A percentile compares a stretch with the other conserved stretches of the same genome.
These are phyloP conservation scores for Suhomyces kilbournensis DNA, from an alignment of 805 yeast species.

Conservation along the genomic window DNA sequence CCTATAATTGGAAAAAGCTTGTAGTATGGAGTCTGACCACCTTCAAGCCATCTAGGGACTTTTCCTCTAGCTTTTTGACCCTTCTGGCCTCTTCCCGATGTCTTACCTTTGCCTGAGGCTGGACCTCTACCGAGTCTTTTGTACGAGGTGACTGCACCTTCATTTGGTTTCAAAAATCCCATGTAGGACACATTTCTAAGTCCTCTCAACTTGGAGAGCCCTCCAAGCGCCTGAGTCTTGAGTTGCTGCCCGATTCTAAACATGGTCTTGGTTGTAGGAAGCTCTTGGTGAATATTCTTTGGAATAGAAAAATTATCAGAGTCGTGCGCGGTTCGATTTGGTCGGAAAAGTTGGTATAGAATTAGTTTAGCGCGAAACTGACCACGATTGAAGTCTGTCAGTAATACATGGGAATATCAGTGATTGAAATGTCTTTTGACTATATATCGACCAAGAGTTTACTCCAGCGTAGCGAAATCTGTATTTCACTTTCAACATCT, in stretches of 20 bases:
- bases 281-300: background rate
- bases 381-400: too few species aligned
- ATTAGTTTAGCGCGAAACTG: too few species aligned
- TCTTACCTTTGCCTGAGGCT: conserved; percentile 87
- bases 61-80: conserved; percentile 97
- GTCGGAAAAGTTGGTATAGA: background rate
- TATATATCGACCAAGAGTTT: too few species aligned
- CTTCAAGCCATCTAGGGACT: conserved; percentile 93
- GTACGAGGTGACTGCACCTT: conserved; percentile 55
- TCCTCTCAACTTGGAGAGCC: background rate
- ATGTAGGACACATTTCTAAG: conserved; percentile 18
- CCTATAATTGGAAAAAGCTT: conserved; percentile 86
- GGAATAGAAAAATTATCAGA: conserved; percentile 1
- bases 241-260: conserved; percentile 4
- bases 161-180: conserved; percentile 56
- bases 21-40: conserved; percentile 95
- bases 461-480: too few species aligned
- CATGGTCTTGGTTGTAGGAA: background rate
- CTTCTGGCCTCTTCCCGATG: conserved; percentile 95
- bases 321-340: conserved; percentile 3
- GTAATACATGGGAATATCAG: too few species aligned
- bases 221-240: background rate
- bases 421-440: too few species aligned
- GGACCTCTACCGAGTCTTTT: conserved; percentile 96
- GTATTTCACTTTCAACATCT: too few species aligned